Conservation (phyloP, 106 monocot genomes). For the Vanilla planifolia region DNA sequence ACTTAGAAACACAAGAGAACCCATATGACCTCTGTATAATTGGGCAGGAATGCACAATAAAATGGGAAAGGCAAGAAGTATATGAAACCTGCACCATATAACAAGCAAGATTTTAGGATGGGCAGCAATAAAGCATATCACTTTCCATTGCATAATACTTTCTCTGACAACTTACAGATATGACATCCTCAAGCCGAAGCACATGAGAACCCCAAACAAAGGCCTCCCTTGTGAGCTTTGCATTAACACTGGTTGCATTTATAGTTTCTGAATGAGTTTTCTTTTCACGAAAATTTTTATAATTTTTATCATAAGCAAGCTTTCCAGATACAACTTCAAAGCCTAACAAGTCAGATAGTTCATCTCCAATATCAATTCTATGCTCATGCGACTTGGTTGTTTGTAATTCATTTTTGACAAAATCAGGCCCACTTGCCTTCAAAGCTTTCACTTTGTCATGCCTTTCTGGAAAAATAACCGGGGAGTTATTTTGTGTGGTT, state of each 20-base stretch:
- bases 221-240: slow-evolving; percentile 81
- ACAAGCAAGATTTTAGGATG: slow-evolving; percentile 1
- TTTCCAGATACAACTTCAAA: slow-evolving; percentile 84
- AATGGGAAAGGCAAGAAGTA: slow-evolving; percentile 41
- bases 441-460: slow-evolving; percentile 41
- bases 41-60: slow-evolving; percentile 65
- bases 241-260: slow-evolving; percentile 40
- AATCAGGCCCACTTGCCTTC: slow-evolving; percentile 26
- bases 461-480: slow-evolving; percentile 60
- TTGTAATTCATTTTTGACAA: slow-evolving; percentile 33
- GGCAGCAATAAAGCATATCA: not conserved
- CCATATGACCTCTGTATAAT: slow-evolving; percentile 24
- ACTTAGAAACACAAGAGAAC: slow-evolving; percentile 45
- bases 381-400: slow-evolving; percentile 62
- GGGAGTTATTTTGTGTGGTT: slow-evolving; percentile 51
- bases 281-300: slow-evolving; percentile 19
- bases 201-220: slow-evolving; percentile 79
- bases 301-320: slow-evolving; percentile 59
- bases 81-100: slow-evolving; percentile 42
- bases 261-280: slow-evolving; percentile 22
- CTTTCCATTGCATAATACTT: not conserved
- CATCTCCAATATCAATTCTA: slow-evolving; percentile 83
- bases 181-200: slow-evolving; percentile 71
- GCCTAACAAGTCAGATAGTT: slow-evolving; percentile 78
- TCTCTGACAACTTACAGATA: slow-evolving; percentile 72